Percentiles rank a stretch among this genome's conserved stretches.
These are phyloP conservation scores for Naganishia randhawae DNA, from an alignment of 768 basidiomycete species.

Conservation along the genomic window DNA sequence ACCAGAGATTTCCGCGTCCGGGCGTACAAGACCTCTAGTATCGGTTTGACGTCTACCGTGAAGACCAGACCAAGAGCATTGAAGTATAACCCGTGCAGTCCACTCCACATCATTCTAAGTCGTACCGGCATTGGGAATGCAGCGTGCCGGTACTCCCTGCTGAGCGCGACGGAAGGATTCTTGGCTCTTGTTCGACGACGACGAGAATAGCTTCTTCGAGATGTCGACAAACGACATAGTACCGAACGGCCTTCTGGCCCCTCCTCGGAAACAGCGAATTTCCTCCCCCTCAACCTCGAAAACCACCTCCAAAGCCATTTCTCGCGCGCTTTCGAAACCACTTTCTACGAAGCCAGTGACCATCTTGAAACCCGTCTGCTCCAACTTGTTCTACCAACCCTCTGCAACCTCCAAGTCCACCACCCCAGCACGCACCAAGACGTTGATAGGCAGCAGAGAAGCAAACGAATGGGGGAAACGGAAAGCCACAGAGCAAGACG, in stretches of 20 bases:
- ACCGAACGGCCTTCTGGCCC: not conserved
- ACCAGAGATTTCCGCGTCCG: not conserved
- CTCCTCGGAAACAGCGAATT: no score
- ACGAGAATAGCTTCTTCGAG: not conserved
- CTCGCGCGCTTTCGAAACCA: not conserved
- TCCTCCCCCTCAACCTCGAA: not conserved
- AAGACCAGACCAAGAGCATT: not conserved
- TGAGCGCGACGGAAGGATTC: not conserved
- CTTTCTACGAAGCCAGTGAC: not conserved
- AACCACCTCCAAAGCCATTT: not conserved
- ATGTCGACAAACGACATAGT: not conserved
- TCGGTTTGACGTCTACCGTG: not conserved
- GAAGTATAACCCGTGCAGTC: no score
- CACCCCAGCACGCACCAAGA: not conserved
- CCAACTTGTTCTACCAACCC: conserved; percentile 12
- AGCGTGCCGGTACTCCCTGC: not conserved
- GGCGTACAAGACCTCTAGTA: not conserved
- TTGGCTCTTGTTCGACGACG: not conserved
- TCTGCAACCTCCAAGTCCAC: not conserved
- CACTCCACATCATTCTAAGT: not conserved
- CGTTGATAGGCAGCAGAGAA: not conserved
- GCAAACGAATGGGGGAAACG: conserved; percentile 10
- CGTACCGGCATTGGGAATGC: not conserved
- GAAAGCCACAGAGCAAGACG: not conserved
- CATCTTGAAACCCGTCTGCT: not conserved